Conservation (phyloP, 2,329 filamentous ascomycete genomes). For the Pseudocercospora fuligena region DNA sequence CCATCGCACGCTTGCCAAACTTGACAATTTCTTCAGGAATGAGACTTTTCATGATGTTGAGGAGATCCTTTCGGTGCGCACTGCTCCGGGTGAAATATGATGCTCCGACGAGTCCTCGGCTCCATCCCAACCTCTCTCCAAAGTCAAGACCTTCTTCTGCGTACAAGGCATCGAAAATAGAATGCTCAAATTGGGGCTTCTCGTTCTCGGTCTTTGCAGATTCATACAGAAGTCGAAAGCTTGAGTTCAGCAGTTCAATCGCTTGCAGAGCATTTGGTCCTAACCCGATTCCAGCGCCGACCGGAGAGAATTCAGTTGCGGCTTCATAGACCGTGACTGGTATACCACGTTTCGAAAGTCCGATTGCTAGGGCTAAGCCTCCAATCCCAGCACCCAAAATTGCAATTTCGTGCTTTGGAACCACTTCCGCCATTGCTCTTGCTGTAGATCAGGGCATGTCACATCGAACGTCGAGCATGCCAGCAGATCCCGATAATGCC, state of each 20-base stretch:
- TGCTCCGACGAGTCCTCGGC: slow-evolving; percentile 16
- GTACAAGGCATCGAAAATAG: slow-evolving; percentile 23
- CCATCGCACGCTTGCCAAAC: slow-evolving; percentile 36
- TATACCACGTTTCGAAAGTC: slow-evolving; percentile 52
- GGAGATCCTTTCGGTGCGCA: slow-evolving; percentile 54
- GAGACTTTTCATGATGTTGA: slow-evolving; percentile 55
- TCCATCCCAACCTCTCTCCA: slow-evolving; percentile 30
- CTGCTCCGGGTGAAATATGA: slow-evolving; percentile 18
- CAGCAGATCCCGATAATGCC: too few relatives aligned
- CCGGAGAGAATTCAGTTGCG: slow-evolving; percentile 49
- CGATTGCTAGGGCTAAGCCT: slow-evolving; percentile 59
- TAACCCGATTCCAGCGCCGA: slow-evolving; percentile 52
- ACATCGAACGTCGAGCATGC: too few relatives aligned
- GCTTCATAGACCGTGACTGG: slow-evolving; percentile 53
- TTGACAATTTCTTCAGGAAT: slow-evolving; percentile 48
- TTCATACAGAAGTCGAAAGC: slow-evolving; percentile 19
- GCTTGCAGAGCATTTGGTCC: slow-evolving; percentile 21
- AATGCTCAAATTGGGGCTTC: slow-evolving; percentile 12
- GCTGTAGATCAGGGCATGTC: not conserved
- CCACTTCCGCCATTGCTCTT: not conserved
- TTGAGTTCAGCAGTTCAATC: slow-evolving; percentile 16
- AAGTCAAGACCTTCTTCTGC: slow-evolving; percentile 18
- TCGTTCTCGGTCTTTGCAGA: slow-evolving; percentile 16
- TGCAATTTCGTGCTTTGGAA: not conserved
- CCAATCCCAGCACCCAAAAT: slow-evolving; percentile 60